Conservation (phyloP, 768 basidiomycete genomes). For the Xerocomellus amylosporus region DNA sequence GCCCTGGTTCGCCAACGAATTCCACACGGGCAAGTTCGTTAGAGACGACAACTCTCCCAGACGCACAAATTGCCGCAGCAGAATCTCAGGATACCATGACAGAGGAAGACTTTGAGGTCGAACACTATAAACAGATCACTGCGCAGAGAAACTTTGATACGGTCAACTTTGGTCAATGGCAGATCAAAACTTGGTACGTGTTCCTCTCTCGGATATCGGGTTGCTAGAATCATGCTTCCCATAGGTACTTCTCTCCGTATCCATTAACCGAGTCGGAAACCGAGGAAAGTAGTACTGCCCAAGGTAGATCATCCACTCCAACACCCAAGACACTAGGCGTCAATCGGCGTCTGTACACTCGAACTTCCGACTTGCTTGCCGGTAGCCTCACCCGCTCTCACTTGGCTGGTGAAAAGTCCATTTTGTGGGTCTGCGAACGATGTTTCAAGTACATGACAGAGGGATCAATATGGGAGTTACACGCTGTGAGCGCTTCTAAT, state of each 20-base stretch:
- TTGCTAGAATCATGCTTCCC: background rate
- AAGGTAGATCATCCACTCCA: conserved; percentile 24
- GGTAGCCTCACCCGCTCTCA: conserved; percentile 55
- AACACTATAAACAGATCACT: conserved; percentile 64
- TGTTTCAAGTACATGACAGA: conserved; percentile 98
- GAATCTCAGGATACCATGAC: conserved; percentile 42
- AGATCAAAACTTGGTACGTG: conserved; percentile 84
- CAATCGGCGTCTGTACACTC: conserved; percentile 59
- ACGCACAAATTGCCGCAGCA: conserved; percentile 12
- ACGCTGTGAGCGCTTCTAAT: conserved; percentile 46
- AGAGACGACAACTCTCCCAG: conserved; percentile 7
- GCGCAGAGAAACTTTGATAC: conserved; percentile 81
- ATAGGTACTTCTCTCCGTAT: conserved; percentile 93
- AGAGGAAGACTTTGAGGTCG: conserved; percentile 68
- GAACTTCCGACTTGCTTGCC: conserved; percentile 70
- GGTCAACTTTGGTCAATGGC: conserved; percentile 81
- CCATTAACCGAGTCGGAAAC: conserved; percentile 69
- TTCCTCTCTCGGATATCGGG: background rate
- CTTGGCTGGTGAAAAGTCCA: conserved; percentile 44
- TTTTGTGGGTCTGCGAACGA: conserved; percentile 82
- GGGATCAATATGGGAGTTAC: conserved; percentile 65
- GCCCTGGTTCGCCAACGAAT: conserved; percentile 15
- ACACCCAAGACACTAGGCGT: conserved; percentile 49
- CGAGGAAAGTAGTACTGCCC: conserved; percentile 41
- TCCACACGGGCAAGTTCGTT: conserved; percentile 27